Percentiles rank a stretch among this genome's conserved stretches.
Conservation (phyloP, 169 alveolate species). For the Eimeria praecox region DNA sequence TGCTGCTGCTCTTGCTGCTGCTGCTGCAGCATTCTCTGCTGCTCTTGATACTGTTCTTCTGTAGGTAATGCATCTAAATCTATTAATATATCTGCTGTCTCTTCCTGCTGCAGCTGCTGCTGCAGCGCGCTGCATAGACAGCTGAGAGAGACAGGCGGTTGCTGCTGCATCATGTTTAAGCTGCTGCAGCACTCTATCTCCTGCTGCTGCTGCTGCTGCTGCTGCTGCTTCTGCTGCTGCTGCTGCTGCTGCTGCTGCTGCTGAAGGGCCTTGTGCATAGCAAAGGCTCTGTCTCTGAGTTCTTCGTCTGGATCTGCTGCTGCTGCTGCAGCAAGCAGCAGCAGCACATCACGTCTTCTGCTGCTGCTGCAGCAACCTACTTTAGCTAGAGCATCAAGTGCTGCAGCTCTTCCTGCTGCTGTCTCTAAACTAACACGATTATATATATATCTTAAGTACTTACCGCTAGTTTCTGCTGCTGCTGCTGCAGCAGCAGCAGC, state of each 20-base stretch:
- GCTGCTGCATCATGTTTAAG: constrained; percentile 4
- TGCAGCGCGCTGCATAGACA: constrained; percentile 10
- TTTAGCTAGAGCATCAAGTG: neutral
- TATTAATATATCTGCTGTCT: neutral
- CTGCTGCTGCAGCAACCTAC: constrained; percentile 23
- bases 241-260: constrained; percentile 51
- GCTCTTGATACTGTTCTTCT: neutral
- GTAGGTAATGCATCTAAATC: neutral
- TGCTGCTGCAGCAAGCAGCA: constrained; percentile 3
- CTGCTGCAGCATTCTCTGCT: constrained; percentile 63
- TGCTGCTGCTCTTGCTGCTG: constrained; percentile 51
- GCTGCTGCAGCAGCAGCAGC: constrained; percentile 91
- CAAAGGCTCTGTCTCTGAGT: constrained; percentile 63
- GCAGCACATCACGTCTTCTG: neutral
- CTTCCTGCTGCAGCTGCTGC: constrained; percentile 43
- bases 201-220: constrained; percentile 2
- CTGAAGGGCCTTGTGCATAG: constrained; percentile 32
- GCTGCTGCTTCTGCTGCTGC: neutral
- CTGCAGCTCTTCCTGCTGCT: constrained; percentile 91
- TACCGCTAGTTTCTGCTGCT: constrained; percentile 89
- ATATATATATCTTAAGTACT: constrained; percentile 97
- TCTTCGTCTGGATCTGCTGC: neutral
- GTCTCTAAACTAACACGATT: constrained; percentile 98
- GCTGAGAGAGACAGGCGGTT: constrained; percentile 48
- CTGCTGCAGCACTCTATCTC: constrained; percentile 35